phyloP scores from a whole-genome alignment of 345 rosid species.

The Aquilaria yunnanensis region DNA sequence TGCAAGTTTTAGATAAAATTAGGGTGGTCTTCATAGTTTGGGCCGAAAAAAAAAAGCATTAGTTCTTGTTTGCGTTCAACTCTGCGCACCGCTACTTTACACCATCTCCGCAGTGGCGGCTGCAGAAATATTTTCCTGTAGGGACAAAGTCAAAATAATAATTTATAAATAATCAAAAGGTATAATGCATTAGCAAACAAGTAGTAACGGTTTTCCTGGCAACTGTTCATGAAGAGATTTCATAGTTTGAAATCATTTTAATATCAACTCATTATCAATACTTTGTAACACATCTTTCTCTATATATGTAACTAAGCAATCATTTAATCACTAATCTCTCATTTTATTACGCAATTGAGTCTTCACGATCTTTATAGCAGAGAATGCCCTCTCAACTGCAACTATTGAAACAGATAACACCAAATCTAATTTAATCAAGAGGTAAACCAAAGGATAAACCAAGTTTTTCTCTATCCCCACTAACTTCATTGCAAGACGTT shows the following conservation, averaged over 20 bases:
- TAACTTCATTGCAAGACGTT: neutral
- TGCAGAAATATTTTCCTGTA: too few species aligned
- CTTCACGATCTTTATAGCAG: neutral
- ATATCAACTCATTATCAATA: neutral
- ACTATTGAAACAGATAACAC: neutral
- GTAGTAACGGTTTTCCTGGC: too few species aligned
- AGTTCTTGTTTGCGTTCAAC: too few species aligned
- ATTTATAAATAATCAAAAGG: too few species aligned
- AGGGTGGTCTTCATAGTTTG: too few species aligned
- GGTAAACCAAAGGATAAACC: neutral
- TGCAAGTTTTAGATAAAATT: too few species aligned
- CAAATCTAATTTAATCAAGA: neutral
- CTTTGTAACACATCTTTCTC: neutral
- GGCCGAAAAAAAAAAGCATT: too few species aligned
- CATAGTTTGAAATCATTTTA: neutral
- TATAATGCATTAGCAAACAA: too few species aligned
- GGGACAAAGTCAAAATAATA: too few species aligned
- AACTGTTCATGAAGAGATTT: neutral
- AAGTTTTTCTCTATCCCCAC: neutral
- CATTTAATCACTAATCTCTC: neutral
- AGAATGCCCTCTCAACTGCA: neutral
- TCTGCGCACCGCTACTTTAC: too few species aligned
- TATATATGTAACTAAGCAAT: neutral
- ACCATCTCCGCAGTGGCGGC: too few species aligned
- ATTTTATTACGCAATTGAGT: neutral